Evolutionary conservation across 257 asterid species (phyloP), one percentile per base, ranked within the genome.

Genomic region (Osmanthus fragrans): DNA sequence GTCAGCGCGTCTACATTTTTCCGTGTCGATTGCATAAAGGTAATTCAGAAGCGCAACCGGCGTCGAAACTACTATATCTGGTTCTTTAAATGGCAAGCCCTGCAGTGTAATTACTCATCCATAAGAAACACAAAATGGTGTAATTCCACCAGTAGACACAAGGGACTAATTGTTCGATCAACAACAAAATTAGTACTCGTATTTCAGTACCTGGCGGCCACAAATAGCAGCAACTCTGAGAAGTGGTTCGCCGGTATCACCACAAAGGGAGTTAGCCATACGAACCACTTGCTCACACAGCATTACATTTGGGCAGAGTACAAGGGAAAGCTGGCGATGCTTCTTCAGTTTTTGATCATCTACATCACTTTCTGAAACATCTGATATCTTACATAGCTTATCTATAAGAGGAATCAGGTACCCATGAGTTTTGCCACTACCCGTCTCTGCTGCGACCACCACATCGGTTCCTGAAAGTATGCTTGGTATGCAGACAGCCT

Each of bases 371-470:
- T 80, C 85, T 15, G 87, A 70, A 65, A 58, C 77, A 81, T 88
- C 86, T 30, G 54, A 37, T 15, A 70, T 77, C 80, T 83, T 81
- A 79, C 86, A 86, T 85, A 96, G 70, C 84, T 82, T 92, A 64
- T 96, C 91, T 74, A 96, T 75, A 79, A 96, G 80, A 11, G 98
- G 98, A 82, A 96, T 91, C 45, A 93, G 86, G 87, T 93, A 96
- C 30, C 97, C 97, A 80, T 96, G 96, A 33, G 99, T 96, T 87
- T 96, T 93, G 21, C 99, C 98, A 79, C 97, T 93, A 68, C 99
- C 98, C 4, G 98, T 96, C 91, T 93, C 99, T 49, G 99, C 98
- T 69, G 98, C 98, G 85, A 96, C 88, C 76, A 96, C 94, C 64
- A 89, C 96, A 79, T 96, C 98, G 71, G 82, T 89, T 70, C 97